Conservation (phyloP, 495 filamentous ascomycete genomes). For the Neurospora cerealis region DNA sequence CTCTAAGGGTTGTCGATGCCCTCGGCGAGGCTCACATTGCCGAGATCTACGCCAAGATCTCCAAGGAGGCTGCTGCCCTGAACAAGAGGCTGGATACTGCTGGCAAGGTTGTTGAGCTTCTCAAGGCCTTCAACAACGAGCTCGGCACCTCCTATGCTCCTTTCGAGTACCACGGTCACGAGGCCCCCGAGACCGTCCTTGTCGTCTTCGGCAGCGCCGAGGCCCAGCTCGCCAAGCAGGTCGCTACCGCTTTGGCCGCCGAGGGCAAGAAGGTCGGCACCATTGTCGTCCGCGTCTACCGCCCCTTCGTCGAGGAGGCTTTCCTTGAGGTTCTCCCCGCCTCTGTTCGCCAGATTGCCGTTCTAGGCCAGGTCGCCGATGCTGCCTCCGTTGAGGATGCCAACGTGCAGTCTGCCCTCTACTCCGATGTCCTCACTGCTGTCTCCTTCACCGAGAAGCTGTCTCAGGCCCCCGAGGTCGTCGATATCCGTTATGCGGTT, state of each 20-base stretch:
- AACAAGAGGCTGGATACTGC: conserved; percentile 66
- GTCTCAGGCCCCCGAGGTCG: conserved; percentile 46
- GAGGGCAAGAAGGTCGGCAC: conserved; percentile 71
- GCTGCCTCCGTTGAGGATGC: conserved; percentile 51
- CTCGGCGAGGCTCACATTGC: conserved; percentile 63
- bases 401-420: conserved; percentile 70
- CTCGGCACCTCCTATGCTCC: conserved; percentile 84
- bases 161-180: conserved; percentile 92
- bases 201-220: conserved; percentile 91
- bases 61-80: conserved; percentile 45
- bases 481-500: conserved; percentile 84
- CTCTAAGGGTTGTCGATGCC: conserved; percentile 74
- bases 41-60: conserved; percentile 58
- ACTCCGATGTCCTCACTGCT: conserved; percentile 78
- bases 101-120: conserved; percentile 61
- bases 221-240: conserved; percentile 72
- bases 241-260: conserved; percentile 61
- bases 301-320: conserved; percentile 87
- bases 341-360: conserved; percentile 61
- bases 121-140: conserved; percentile 80
- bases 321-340: conserved; percentile 74
- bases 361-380: conserved; percentile 50
- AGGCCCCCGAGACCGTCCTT: conserved; percentile 62
- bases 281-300: conserved; percentile 84
- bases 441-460: conserved; percentile 65